These are phyloP conservation scores for Rachicladosporium sp. DNA, from an alignment of 2,329 filamentous ascomycete species.

Conservation along the genomic window DNA sequence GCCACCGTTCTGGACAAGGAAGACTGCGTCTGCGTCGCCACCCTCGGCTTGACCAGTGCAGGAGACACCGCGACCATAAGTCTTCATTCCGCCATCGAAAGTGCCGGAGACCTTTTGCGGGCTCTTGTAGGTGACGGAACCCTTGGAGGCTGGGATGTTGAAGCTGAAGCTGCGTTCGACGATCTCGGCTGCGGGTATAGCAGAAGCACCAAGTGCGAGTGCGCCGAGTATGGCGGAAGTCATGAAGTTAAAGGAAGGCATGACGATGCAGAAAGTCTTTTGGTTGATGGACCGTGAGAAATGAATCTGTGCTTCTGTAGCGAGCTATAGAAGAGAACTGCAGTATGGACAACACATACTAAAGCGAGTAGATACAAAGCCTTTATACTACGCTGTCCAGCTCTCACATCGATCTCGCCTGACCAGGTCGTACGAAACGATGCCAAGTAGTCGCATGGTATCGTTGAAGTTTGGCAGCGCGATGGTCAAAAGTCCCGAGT, in stretches of 20 bases:
- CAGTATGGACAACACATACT: too few relatives aligned
- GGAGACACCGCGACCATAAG: slow-evolving; percentile 26
- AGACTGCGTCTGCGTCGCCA: slow-evolving; percentile 37
- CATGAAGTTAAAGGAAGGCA: slow-evolving; percentile 5
- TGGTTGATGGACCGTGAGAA: too few relatives aligned
- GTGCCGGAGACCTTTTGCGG: slow-evolving; percentile 9
- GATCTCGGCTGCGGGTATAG: slow-evolving; percentile 4
- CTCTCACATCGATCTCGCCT: too few relatives aligned
- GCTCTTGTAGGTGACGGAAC: slow-evolving; percentile 9
- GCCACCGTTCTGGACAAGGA: slow-evolving; percentile 40
- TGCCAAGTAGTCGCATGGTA: too few relatives aligned
- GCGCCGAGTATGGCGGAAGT: slow-evolving; percentile 5
- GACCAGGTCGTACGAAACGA: too few relatives aligned
- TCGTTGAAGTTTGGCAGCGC: too few relatives aligned
- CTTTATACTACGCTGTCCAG: too few relatives aligned
- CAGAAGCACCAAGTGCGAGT: slow-evolving; percentile 5
- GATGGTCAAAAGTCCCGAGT: too few relatives aligned
- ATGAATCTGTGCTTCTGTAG: too few relatives aligned
- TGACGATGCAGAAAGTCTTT: background rate
- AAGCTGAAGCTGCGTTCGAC: slow-evolving; percentile 8
- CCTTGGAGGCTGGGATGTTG: slow-evolving; percentile 12
- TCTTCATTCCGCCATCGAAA: slow-evolving; percentile 13
- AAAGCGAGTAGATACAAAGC: too few relatives aligned
- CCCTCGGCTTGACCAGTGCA: slow-evolving; percentile 35
- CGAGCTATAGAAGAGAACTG: too few relatives aligned